These are phyloP conservation scores for Psophocarpus tetragonolobus DNA, from an alignment of 306 rosid species.

Conservation along the genomic window DNA sequence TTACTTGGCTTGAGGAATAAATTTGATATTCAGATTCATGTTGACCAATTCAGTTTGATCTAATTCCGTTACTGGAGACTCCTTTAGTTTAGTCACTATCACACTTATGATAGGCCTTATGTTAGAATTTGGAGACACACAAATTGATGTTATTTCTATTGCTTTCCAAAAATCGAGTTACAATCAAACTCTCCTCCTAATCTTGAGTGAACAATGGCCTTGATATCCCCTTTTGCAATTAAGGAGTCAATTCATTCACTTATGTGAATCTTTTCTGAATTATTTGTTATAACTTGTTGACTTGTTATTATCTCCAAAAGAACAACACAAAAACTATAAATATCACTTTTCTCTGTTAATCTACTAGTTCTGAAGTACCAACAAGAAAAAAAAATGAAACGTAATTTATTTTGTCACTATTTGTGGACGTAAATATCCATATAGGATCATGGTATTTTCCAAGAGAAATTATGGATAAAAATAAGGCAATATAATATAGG, in stretches of 20 bases:
- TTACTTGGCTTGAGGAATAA: no score
- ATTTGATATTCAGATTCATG: no score
- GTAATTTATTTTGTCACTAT: background rate
- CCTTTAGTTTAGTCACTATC: slow-evolving; percentile 38
- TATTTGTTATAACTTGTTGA: slow-evolving; percentile 19
- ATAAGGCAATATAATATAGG: background rate
- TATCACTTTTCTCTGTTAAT: slow-evolving; percentile 56
- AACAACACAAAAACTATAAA: slow-evolving; percentile 58
- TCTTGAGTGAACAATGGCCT: slow-evolving; percentile 40
- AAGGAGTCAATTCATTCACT: slow-evolving; percentile 39
- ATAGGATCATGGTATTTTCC: background rate
- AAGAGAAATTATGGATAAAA: background rate
- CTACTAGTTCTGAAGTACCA: slow-evolving; percentile 43
- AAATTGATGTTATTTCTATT: slow-evolving; percentile 49
- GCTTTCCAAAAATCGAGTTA: slow-evolving; percentile 51
- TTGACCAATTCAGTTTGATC: background rate
- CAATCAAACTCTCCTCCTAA: slow-evolving; percentile 26
- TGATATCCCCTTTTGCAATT: slow-evolving; percentile 42
- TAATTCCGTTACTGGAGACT: slow-evolving; percentile 35
- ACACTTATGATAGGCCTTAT: slow-evolving; percentile 47
- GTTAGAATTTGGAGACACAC: slow-evolving; percentile 28
- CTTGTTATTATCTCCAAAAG: slow-evolving; percentile 54
- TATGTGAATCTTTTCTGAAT: slow-evolving; percentile 34
- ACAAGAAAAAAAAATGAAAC: background rate
- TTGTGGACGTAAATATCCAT: no score